phyloP scores from a whole-genome alignment of 371 early-diverging fungal species.

The Chytridiales sp. region DNA sequence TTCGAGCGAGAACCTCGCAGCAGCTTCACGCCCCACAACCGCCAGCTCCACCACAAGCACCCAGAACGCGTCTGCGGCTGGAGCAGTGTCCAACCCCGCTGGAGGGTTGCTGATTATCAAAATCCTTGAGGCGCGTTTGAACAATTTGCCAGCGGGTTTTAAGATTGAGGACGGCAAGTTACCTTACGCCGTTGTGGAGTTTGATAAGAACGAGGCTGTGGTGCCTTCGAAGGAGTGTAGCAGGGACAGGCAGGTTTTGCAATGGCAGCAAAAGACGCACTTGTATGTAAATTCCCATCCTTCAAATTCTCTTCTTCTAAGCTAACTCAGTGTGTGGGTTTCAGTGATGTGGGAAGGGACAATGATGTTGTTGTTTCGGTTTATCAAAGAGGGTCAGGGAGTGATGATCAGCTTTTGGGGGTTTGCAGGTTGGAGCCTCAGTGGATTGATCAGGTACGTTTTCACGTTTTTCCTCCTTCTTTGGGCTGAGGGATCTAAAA shows the following conservation, averaged over 20 bases:
- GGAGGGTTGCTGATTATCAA: slow-evolving; percentile 71
- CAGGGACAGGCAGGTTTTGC: slow-evolving; percentile 42
- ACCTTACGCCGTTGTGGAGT: slow-evolving; percentile 87
- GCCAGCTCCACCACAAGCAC: too few species aligned
- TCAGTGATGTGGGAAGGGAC: slow-evolving; percentile 85
- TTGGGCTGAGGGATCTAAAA: background rate
- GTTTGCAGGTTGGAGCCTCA: too few species aligned
- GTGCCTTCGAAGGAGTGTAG: slow-evolving; percentile 72
- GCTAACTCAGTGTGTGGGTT: too few species aligned
- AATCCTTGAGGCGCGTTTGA: slow-evolving; percentile 75
- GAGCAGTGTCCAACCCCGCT: too few species aligned
- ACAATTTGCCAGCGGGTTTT: slow-evolving; percentile 52
- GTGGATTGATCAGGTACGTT: slow-evolving; percentile 39
- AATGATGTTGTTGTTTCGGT: slow-evolving; percentile 81
- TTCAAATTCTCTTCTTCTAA: background rate
- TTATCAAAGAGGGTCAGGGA: slow-evolving; percentile 60
- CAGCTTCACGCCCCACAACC: too few species aligned
- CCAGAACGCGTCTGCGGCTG: too few species aligned
- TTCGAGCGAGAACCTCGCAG: too few species aligned
- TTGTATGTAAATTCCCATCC: slow-evolving; percentile 68
- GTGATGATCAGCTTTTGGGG: too few species aligned
- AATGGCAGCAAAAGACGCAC: slow-evolving; percentile 82
- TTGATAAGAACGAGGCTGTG: slow-evolving; percentile 90
- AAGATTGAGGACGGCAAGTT: slow-evolving; percentile 60
- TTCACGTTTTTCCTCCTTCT: background rate